Evolutionary conservation across 192 early-diverging fungal genomes (phyloP).

Genomic region (Cladochytrium replicatum): DNA sequence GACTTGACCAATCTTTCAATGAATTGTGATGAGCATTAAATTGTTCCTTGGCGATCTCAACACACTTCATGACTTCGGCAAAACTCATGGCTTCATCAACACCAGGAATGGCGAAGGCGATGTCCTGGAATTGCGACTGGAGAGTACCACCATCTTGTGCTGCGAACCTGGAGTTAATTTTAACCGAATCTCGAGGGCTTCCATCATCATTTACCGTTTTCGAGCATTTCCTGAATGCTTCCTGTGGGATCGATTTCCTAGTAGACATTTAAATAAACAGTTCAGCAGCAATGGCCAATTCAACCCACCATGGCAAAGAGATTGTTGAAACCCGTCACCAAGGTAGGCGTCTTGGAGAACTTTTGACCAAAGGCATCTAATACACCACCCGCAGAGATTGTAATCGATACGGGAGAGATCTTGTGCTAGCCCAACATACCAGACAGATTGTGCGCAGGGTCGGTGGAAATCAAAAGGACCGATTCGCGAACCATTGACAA

Average conservation of each 20-base stretch:
- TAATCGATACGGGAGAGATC: background rate
- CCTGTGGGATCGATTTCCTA: conserved; percentile 98
- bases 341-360: conserved; percentile 90
- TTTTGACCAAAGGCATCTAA: conserved; percentile 97
- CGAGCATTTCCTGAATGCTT: conserved; percentile 98
- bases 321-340: conserved; percentile 91
- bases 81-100: conserved; percentile 99
- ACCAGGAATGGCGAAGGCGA: conserved; percentile 98
- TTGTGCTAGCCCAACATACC: conserved; percentile 10
- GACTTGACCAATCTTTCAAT: conserved; percentile 78
- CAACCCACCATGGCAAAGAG: conserved; percentile 82
- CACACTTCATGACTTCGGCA: conserved; percentile 99
- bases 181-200: conserved; percentile 7
- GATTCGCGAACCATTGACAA: conserved; percentile 81
- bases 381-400: background rate
- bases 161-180: conserved; percentile 8
- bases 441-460: conserved; percentile 98
- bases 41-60: background rate
- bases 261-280: background rate
- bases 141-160: conserved; percentile 35
- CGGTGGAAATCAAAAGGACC: conserved; percentile 95
- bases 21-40: background rate
- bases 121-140: conserved; percentile 67
- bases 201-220: conserved; percentile 50
- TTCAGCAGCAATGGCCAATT: background rate